phyloP scores from a whole-genome alignment of 129 eudicot species.

The Oenanthe sinensis region DNA sequence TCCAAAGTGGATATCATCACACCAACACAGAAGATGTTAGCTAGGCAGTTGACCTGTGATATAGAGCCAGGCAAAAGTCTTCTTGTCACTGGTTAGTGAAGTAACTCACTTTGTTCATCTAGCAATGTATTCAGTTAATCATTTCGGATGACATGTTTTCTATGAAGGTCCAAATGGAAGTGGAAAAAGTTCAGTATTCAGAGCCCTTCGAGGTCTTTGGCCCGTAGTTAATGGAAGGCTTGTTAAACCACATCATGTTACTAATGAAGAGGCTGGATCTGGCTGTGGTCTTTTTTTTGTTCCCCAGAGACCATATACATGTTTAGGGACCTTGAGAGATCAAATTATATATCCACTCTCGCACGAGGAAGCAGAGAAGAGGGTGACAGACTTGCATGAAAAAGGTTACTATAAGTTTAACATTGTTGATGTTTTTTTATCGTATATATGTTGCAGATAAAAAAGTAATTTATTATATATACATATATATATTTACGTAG shows the following conservation, averaged over 20 bases:
- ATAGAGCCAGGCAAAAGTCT: conserved; percentile 75
- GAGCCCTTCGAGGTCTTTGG: conserved; percentile 93
- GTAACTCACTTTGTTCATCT: not conserved
- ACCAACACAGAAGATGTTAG: conserved; percentile 76
- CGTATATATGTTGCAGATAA: no score
- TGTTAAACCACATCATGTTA: conserved; percentile 42
- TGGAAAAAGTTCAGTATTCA: conserved; percentile 93
- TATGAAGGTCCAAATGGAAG: conserved; percentile 96
- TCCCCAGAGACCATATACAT: conserved; percentile 89
- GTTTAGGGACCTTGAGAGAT: conserved; percentile 91
- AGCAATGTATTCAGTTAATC: not conserved
- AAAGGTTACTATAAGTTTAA: conserved; percentile 24
- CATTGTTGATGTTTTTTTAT: not conserved
- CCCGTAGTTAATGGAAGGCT: conserved; percentile 74
- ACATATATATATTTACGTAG: no score
- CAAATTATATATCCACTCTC: conserved; percentile 94
- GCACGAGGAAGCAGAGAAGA: conserved; percentile 60
- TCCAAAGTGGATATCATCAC: conserved; percentile 81
- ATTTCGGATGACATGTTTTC: conserved; percentile 3
- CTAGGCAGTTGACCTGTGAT: conserved; percentile 72
- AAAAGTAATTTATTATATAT: no score
- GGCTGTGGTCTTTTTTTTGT: conserved; percentile 68
- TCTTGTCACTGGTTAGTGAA: conserved; percentile 81
- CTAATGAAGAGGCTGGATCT: conserved; percentile 33
- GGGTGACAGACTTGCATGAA: conserved; percentile 23